Base-by-base conservation (phyloP, 129 eudicot genomes). In the Flaveria robusta region DNA sequence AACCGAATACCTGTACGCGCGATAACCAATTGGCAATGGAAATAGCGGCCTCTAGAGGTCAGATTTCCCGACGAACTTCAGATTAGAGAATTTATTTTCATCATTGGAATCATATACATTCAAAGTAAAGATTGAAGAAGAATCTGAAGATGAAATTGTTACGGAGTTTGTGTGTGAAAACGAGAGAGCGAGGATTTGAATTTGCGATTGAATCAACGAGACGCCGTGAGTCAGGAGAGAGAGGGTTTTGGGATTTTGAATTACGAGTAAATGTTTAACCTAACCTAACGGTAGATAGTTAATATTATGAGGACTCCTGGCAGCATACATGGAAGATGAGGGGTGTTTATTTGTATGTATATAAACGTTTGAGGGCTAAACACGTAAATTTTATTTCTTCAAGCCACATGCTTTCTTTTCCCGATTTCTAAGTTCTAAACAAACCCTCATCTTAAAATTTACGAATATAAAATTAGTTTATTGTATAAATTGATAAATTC, bases 221-320 rank as follows among this genome's bases (percentile, higher is more conserved):
- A 62, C 29, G 63, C 13, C 62, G 62, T 24, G 66, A 26, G 66
- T 11, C 18, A 54, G 13, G 63, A 26, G 65, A 71, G 72, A 74
- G 78, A 65, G 43, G 72, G 77, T 59, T 70, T 71, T 50, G 71
- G 77, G 41, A 34, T 78, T 78, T 79, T 79, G 82, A 79, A 79
- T 70, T 62, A 62, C 27, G 22, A 79, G 16, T 4, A 16, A 60
- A 19, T n/a, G 10, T 79, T 76, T 66, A 50, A 66, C 74, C 80
- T 66, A 76, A 76, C 72, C 80, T 66, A 76, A 76, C 72, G 52
- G 65, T 75, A 65, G 20, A 65, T 64, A 18, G 9, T 16, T 47
- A 11, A 70, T 16, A 24, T 27, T 63, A 14, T 41, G 7, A 29
- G 43, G 68, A 11, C 4, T 63, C 1, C 13, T 27, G 29, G 13